Evolutionary conservation across 805 yeast species (phyloP).

Genomic region (Wickerhamomyces chaumierensis): DNA sequence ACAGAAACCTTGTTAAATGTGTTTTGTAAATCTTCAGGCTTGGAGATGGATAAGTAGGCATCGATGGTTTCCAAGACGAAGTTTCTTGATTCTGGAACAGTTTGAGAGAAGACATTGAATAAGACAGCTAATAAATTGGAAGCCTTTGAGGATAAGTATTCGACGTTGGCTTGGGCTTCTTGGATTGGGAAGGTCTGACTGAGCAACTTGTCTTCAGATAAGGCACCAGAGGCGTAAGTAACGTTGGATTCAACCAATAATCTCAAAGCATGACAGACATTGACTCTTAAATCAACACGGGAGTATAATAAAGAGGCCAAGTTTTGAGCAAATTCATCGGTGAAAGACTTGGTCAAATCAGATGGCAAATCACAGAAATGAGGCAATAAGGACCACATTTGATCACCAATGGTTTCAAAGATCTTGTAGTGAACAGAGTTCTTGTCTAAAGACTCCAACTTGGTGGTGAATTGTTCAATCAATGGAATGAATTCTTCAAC

Average conservation of each 20-base stretch:
- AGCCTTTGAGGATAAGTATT: conserved; percentile 54
- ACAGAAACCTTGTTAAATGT: conserved; percentile 84
- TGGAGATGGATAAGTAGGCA: conserved; percentile 60
- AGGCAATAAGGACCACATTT: conserved; percentile 86
- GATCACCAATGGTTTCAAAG: conserved; percentile 77
- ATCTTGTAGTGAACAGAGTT: conserved; percentile 66
- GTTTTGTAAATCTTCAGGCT: conserved; percentile 50
- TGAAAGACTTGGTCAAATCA: conserved; percentile 56
- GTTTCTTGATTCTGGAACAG: conserved; percentile 73
- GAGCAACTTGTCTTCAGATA: conserved; percentile 43
- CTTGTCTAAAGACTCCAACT: conserved; percentile 31
- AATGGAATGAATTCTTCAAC: conserved; percentile 56
- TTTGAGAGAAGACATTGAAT: conserved; percentile 88
- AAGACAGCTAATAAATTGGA: conserved; percentile 75
- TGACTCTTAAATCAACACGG: conserved; percentile 62
- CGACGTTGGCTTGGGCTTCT: conserved; percentile 44
- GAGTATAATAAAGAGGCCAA: conserved; percentile 68
- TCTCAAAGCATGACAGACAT: conserved; percentile 75
- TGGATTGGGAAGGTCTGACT: conserved; percentile 49
- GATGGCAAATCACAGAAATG: conserved; percentile 79
- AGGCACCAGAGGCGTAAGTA: conserved; percentile 49
- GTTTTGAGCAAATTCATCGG: conserved; percentile 65
- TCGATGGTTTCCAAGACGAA: conserved; percentile 82
- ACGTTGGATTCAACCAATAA: conserved; percentile 68
- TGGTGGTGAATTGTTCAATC: conserved; percentile 39